Conservation (phyloP, 192 early-diverging fungal genomes). For the Linderina pennispora region DNA sequence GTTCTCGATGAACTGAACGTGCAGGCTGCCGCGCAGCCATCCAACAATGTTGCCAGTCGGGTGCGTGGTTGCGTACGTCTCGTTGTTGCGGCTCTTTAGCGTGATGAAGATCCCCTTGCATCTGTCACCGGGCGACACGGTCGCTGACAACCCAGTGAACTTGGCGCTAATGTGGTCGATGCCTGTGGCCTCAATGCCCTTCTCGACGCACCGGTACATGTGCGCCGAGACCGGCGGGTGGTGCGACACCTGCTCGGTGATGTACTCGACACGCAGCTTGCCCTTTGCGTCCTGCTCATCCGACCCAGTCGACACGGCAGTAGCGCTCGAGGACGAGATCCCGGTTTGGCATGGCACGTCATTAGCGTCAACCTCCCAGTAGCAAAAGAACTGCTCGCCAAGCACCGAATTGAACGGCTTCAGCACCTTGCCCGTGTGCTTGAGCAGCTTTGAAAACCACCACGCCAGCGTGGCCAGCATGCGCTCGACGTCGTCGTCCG, state of each 20-base stretch:
- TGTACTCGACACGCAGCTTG: conserved; percentile 47
- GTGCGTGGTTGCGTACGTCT: conserved; percentile 61
- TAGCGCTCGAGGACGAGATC: background rate
- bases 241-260: conserved; percentile 59
- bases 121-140: conserved; percentile 58
- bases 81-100: conserved; percentile 50
- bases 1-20: conserved; percentile 54
- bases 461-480: conserved; percentile 65
- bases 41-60: conserved; percentile 62
- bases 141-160: conserved; percentile 70
- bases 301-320: conserved; percentile 1
- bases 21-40: conserved; percentile 59
- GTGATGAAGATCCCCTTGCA: conserved; percentile 63
- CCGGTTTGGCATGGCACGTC: too few species aligned
- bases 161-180: conserved; percentile 66
- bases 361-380: conserved; percentile 41
- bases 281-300: too few species aligned
- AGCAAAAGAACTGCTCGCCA: conserved; percentile 54
- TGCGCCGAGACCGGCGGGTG: conserved; percentile 59
- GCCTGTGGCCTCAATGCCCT: conserved; percentile 56
- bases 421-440: conserved; percentile 48
- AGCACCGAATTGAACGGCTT: conserved; percentile 57
- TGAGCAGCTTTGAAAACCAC: conserved; percentile 68
- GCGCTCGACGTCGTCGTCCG: conserved; percentile 57
- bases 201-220: conserved; percentile 55